Percentiles rank a stretch among this genome's conserved stretches.
These are phyloP conservation scores for Clitoria ternatea DNA, from an alignment of 306 rosid genomes.

Conservation along the genomic window DNA sequence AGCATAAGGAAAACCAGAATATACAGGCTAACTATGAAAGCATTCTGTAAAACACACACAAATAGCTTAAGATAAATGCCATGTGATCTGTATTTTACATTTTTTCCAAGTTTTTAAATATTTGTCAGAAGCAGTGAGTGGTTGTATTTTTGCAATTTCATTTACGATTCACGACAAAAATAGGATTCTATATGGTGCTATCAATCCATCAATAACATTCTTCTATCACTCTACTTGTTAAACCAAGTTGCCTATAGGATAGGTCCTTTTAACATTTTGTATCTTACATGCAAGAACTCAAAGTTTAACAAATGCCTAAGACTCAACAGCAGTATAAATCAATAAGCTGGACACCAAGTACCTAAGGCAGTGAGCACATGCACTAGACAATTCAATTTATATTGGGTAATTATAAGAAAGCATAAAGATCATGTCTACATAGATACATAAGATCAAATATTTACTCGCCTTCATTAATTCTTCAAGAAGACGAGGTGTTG, in stretches of 20 bases:
- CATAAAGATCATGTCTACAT: constrained; percentile 14
- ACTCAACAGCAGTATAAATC: background rate
- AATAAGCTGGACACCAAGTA: background rate
- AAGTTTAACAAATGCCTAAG: background rate
- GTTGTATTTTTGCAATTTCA: background rate
- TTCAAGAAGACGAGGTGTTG: constrained; percentile 96
- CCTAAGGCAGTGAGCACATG: background rate
- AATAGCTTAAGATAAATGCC: background rate
- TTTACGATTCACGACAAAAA: background rate
- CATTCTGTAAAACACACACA: background rate
- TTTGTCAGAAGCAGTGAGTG: background rate
- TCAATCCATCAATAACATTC: background rate
- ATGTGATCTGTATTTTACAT: background rate
- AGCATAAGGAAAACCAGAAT: constrained; percentile 4
- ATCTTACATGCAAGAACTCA: background rate
- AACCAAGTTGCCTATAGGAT: background rate
- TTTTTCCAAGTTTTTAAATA: background rate
- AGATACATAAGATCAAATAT: constrained; percentile 23
- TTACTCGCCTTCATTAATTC: constrained; percentile 88
- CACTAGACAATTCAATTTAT: background rate
- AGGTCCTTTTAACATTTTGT: background rate
- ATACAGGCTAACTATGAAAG: background rate
- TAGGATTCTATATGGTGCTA: background rate
- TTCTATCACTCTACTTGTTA: background rate
- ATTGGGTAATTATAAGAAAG: background rate